phyloP scores from a whole-genome alignment of 768 basidiomycete genomes.

The Panus rudis region DNA sequence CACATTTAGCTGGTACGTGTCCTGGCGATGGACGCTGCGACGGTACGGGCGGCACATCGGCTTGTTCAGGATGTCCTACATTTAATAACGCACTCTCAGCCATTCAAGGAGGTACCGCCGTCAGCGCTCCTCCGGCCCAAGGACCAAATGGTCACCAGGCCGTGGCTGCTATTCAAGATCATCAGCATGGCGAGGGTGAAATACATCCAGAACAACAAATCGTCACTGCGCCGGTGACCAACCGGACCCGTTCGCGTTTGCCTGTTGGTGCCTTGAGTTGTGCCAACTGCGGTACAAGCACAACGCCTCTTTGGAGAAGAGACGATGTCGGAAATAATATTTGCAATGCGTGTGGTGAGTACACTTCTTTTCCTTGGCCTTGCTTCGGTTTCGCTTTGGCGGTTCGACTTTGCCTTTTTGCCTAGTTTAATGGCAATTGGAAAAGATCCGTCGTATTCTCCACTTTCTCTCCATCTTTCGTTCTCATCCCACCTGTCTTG shows the following conservation, averaged over 20 bases:
- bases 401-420: conserved; percentile 7
- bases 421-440: no score
- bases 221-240: conserved; percentile 12
- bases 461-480: no score
- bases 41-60: conserved; percentile 89
- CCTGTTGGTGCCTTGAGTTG: conserved; percentile 74
- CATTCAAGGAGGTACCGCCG: conserved; percentile 14
- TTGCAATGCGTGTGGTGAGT: conserved; percentile 92
- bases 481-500: no score
- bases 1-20: conserved; percentile 61
- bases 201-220: not conserved
- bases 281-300: conserved; percentile 84
- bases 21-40: conserved; percentile 98
- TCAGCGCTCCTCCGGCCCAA: conserved; percentile 20
- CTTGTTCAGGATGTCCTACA: conserved; percentile 94
- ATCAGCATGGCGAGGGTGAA: not conserved
- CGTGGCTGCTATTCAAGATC: not conserved
- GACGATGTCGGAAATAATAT: conserved; percentile 91
- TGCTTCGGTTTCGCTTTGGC: conserved; percentile 15
- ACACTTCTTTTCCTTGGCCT: conserved; percentile 15
- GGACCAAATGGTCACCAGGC: conserved; percentile 2
- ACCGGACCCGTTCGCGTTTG: conserved; percentile 20
- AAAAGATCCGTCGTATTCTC: no score
- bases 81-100: conserved; percentile 67
- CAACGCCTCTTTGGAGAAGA: conserved; percentile 84